These are phyloP conservation scores for Picochlorum sp. DNA, from an alignment of 139 green algal species.

Conservation along the genomic window DNA sequence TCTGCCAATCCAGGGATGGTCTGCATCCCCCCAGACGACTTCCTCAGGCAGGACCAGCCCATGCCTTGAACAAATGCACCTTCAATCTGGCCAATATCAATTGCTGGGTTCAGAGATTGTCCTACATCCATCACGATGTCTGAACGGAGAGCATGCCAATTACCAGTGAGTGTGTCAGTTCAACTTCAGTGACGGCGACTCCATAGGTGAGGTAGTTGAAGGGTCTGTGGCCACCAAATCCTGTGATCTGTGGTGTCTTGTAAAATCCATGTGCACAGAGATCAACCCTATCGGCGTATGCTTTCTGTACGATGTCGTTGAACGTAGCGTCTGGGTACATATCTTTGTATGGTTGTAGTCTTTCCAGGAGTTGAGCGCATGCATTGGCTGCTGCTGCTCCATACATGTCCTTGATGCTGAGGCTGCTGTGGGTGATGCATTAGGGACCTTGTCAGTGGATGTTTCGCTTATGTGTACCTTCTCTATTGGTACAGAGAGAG, in stretches of 20 bases:
- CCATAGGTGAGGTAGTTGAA: conserved; percentile 90
- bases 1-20: conserved; percentile 61
- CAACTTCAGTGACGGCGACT: conserved; percentile 67
- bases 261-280: conserved; percentile 93
- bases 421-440: conserved; percentile 86
- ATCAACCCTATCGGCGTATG: conserved; percentile 82
- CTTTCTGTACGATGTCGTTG: conserved; percentile 53
- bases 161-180: conserved; percentile 83
- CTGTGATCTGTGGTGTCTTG: conserved; percentile 80
- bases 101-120: conserved; percentile 87
- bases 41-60: conserved; percentile 90
- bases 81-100: conserved; percentile 96
- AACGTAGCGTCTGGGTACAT: conserved; percentile 21
- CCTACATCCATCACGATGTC: conserved; percentile 95
- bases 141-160: conserved; percentile 59
- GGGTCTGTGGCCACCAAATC: conserved; percentile 61
- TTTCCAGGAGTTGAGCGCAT: conserved; percentile 71
- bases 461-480: conserved; percentile 88
- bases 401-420: conserved; percentile 90
- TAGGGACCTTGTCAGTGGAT: conserved; percentile 95
- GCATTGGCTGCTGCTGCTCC: conserved; percentile 82
- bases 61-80: conserved; percentile 90
- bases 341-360: conserved; percentile 56
- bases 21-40: conserved; percentile 86
- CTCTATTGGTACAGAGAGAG: conserved; percentile 62